phyloP scores from a whole-genome alignment of 441 rosid genomes.

The Aleurites moluccanus region DNA sequence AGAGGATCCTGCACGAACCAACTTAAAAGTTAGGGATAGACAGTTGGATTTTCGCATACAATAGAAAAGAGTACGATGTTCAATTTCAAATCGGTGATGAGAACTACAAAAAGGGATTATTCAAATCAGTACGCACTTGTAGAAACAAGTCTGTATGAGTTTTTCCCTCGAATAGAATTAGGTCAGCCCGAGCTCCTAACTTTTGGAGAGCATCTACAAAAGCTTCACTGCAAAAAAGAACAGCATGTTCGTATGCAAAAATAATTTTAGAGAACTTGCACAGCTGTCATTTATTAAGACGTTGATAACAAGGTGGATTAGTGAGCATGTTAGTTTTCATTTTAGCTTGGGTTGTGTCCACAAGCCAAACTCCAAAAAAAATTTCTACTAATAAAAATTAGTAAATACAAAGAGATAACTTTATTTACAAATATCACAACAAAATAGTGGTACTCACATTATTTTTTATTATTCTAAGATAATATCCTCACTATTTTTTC shows the following conservation, averaged over 20 bases:
- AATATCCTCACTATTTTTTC: too few relatives aligned
- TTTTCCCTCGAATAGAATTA: constrained; percentile 74
- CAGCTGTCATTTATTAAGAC: too few relatives aligned
- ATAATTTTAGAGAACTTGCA: not conserved
- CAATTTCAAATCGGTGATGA: constrained; percentile 1
- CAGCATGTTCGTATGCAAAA: too few relatives aligned
- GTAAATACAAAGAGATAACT: too few relatives aligned
- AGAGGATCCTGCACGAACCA: constrained; percentile 72
- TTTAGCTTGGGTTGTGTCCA: too few relatives aligned
- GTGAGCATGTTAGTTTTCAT: not conserved
- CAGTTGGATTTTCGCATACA: not conserved
- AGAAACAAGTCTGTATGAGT: constrained; percentile 96
- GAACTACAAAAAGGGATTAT: not conserved
- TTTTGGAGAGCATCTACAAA: constrained; percentile 67
- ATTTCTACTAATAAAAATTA: too few relatives aligned
- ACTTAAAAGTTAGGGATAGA: not conserved
- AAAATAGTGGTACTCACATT: too few relatives aligned
- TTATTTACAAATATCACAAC: too few relatives aligned
- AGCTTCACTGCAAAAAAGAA: constrained; percentile 47
- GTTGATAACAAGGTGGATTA: not conserved
- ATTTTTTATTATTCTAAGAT: too few relatives aligned
- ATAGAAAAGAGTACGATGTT: not conserved
- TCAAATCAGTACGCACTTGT: constrained; percentile 48
- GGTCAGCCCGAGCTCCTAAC: constrained; percentile 66
- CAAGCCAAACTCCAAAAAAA: too few relatives aligned